Evolutionary conservation across 1,284 basidiomycete species (phyloP), one percentile per base, ranked within the genome.

Genomic region (Chondrostereum purpureum): DNA sequence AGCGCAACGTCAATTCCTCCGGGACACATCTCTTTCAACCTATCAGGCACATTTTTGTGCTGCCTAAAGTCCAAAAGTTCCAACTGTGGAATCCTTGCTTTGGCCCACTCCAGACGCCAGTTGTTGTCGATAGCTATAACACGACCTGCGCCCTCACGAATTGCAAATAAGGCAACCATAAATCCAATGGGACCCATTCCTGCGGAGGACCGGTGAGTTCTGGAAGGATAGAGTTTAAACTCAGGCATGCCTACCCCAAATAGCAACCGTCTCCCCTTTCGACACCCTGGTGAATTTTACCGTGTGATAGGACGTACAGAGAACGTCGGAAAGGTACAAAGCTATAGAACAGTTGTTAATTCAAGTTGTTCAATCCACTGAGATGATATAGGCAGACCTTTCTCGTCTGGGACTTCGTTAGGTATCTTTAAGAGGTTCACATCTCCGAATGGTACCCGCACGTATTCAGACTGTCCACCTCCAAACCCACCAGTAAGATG

Each of bases 401-500:
- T 67, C 63, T 86, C 79, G 61, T 86, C 83, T 1, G 77, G 54
- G 4, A 89, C 66, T 6, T 69, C 66, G 45, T 81, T 75, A 0
- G 88, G 88, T 3, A 90, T 72, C 33, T 78, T 77, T 27, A 89
- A 69, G 34, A 79, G 70, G 63, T 88, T 88, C 47, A 83, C 77
- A 42, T 84, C 72, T 39, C 78, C 86, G 54, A 80, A 78, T 0
- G 85, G 85, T 2, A 87, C 78, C 27, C 80, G 71, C 5, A 78
- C 76, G 53, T 78, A 83, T 58, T 83, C 80, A 0, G 79, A 77
- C 57, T 90, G 87, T 1, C 82, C 83, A 16, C 67, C 86, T 1
- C 85, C 73, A 57, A 80, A 87, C 2, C 86, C 86, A 2, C 86
- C 83, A 0, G 82, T 80, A 53, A 86, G 77, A 62, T 86, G 82